phyloP scores from a whole-genome alignment of 2,329 filamentous ascomycete species.

The Colletotrichum salicis region DNA sequence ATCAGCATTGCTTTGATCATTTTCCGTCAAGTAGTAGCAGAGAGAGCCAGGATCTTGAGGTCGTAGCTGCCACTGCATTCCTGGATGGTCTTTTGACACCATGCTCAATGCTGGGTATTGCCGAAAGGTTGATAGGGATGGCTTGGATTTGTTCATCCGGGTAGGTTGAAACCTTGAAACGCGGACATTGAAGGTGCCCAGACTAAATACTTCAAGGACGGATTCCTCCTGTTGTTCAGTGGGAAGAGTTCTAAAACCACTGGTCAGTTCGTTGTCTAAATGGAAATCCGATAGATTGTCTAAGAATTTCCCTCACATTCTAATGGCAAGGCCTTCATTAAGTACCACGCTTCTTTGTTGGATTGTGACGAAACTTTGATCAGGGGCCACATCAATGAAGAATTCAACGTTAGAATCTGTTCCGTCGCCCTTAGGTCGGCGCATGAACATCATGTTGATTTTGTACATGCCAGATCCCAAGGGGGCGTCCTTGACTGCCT shows the following conservation, averaged over 20 bases:
- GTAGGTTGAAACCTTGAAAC: too few relatives aligned
- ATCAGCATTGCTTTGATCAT: accelerated
- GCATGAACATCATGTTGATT: neutral
- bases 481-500: neutral
- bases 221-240: neutral
- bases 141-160: neutral
- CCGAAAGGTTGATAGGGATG: neutral
- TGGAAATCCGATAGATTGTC: neutral
- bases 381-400: neutral
- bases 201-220: neutral
- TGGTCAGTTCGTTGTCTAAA: neutral
- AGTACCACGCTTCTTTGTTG: neutral
- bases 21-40: neutral
- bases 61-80: neutral
- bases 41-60: neutral
- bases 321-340: neutral
- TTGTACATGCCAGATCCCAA: neutral
- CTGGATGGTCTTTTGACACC: neutral
- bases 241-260: neutral
- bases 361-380: neutral
- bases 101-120: neutral
- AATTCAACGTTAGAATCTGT: neutral
- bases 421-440: neutral
- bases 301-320: neutral
- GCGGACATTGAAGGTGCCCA: neutral